Conservation (phyloP, 129 eudicot genomes). For the Flaveria brownii region DNA sequence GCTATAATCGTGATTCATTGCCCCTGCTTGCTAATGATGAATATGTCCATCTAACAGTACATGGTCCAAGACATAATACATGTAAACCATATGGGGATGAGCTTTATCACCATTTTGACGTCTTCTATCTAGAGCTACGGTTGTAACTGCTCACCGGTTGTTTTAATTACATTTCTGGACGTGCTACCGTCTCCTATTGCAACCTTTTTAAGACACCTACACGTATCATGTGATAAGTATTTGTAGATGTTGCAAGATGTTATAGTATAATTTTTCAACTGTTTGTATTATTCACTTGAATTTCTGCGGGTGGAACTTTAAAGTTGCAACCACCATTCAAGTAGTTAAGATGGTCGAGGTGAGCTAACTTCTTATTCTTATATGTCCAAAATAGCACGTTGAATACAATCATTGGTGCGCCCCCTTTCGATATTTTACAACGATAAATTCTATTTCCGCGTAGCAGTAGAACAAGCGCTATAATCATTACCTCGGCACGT, state of each 20-base stretch:
- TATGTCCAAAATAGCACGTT: background rate
- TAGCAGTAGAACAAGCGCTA: background rate
- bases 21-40: constrained; percentile 77
- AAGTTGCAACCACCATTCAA: background rate
- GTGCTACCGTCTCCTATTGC: constrained; percentile 25
- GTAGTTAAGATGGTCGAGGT: background rate
- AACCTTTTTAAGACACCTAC: constrained; percentile 77
- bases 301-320: background rate
- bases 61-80: constrained; percentile 82
- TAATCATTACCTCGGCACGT: background rate
- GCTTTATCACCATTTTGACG: constrained; percentile 75
- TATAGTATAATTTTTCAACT: background rate
- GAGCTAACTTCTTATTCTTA: background rate
- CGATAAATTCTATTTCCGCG: background rate
- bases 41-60: constrained; percentile 79
- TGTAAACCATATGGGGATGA: constrained; percentile 80
- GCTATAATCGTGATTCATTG: constrained; percentile 64
- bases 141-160: constrained; percentile 35
- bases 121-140: constrained; percentile 69
- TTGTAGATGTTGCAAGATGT: background rate
- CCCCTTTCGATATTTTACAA: background rate
- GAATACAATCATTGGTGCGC: background rate
- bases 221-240: background rate
- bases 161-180: constrained; percentile 16
- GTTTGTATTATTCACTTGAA: background rate